Percentiles rank a stretch among this genome's conserved stretches.
Evolutionary conservation across 2,329 filamentous ascomycete species (phyloP).

Genomic region (Aureobasidium namibiae): DNA sequence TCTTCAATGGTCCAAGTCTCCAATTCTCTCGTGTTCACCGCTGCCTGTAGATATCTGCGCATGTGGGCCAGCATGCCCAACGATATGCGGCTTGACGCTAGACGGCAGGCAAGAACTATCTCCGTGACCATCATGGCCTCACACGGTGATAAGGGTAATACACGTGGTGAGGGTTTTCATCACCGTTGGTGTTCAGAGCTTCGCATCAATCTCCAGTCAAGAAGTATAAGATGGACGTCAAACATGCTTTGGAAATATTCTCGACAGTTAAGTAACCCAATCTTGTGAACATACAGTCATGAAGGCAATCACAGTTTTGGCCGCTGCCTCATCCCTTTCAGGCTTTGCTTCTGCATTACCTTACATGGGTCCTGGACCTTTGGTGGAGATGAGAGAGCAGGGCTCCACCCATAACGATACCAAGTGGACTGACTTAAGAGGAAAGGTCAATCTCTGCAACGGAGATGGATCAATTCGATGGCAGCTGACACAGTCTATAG

Average conservation of each 20-base stretch:
- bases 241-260: neutral
- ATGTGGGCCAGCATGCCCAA: neutral
- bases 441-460: conserved; percentile 1
- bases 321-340: neutral
- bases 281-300: neutral
- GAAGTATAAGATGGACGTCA: neutral
- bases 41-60: neutral
- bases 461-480: neutral
- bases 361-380: neutral
- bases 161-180: neutral
- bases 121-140: neutral
- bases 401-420: neutral
- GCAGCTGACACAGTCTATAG: conserved; percentile 11
- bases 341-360: conserved; percentile 2
- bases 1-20: neutral
- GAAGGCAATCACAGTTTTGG: conserved; percentile 1
- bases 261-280: neutral
- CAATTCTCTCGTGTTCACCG: neutral
- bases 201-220: no score
- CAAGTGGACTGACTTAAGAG: conserved; percentile 8
- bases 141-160: neutral
- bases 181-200: neutral
- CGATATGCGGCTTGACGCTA: neutral
- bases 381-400: neutral
- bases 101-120: neutral